phyloP scores from a whole-genome alignment of 2,329 filamentous ascomycete species.

The Phialocephala subalpina region DNA sequence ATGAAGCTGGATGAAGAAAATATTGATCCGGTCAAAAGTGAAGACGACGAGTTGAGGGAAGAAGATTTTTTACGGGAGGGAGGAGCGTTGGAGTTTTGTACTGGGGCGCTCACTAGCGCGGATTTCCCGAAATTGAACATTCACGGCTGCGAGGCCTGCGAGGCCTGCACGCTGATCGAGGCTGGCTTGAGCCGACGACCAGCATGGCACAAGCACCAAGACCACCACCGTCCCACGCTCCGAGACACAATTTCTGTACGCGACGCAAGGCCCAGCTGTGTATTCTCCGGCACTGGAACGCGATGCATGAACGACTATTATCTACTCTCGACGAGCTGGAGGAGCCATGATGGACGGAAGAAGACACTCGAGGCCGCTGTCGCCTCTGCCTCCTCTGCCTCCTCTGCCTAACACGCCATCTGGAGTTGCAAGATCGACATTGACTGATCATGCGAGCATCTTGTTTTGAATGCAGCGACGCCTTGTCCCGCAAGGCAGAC shows the following conservation, averaged over 20 bases:
- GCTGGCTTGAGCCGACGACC: not conserved
- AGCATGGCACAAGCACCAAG: not conserved
- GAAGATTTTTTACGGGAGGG: slow-evolving; percentile 8
- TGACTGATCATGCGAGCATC: slow-evolving; percentile 41
- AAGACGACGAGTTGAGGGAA: slow-evolving; percentile 1
- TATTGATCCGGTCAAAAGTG: slow-evolving; percentile 6
- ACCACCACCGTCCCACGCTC: not conserved
- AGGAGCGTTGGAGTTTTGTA: slow-evolving; percentile 14
- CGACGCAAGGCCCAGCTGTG: not conserved
- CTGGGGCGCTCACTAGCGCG: not conserved
- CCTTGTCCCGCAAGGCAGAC: slow-evolving; percentile 23
- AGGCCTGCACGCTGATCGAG: too few species aligned
- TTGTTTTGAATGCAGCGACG: slow-evolving; percentile 28
- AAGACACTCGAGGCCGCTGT: not conserved
- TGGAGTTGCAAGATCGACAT: slow-evolving; percentile 36
- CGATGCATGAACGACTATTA: slow-evolving; percentile 5
- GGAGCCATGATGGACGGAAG: too few species aligned
- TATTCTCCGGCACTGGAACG: not conserved
- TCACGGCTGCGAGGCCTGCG: too few species aligned
- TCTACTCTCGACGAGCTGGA: slow-evolving; percentile 10
- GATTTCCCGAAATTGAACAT: not conserved
- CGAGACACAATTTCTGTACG: not conserved
- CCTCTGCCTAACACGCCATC: slow-evolving; percentile 32
- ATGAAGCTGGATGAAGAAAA: slow-evolving; percentile 10
- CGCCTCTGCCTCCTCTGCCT: not conserved